Evolutionary conservation across 345 rosid species (phyloP).

Genomic region (Stellera chamaejasme): DNA sequence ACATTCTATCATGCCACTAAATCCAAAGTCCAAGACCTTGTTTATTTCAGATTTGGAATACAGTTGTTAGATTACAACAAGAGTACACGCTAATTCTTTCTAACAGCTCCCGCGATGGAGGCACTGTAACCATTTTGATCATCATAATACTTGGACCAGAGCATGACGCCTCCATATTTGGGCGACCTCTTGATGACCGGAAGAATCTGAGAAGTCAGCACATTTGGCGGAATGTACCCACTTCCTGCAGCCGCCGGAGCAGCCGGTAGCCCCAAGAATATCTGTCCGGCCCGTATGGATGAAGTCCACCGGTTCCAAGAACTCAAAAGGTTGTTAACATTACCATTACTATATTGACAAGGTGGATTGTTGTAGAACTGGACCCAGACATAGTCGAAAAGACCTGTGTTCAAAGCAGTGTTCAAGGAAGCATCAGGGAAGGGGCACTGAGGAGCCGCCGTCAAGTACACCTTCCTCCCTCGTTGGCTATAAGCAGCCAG

Average conservation of each 20-base stretch:
- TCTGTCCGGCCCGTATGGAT: slow-evolving; percentile 15
- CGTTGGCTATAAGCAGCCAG: slow-evolving; percentile 20
- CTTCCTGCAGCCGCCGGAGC: neutral
- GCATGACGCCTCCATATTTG: slow-evolving; percentile 52
- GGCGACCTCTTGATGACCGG: slow-evolving; percentile 28
- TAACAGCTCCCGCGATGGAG: neutral
- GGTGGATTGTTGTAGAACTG: slow-evolving; percentile 11
- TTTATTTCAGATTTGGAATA: no score
- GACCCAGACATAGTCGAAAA: slow-evolving; percentile 12
- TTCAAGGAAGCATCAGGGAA: slow-evolving; percentile 1
- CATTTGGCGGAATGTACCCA: slow-evolving; percentile 4
- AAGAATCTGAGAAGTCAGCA: slow-evolving; percentile 18
- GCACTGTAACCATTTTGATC: slow-evolving; percentile 33
- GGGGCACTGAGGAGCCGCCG: slow-evolving; percentile 48
- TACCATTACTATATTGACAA: neutral
- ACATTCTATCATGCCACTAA: no score
- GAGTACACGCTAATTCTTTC: no score
- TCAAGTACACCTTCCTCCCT: slow-evolving; percentile 38
- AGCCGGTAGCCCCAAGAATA: slow-evolving; percentile 5
- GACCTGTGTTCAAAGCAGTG: slow-evolving; percentile 3
- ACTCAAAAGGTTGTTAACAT: neutral
- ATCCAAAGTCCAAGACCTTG: no score
- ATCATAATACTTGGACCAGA: slow-evolving; percentile 57
- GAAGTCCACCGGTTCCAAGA: slow-evolving; percentile 12
- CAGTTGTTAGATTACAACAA: no score